Evolutionary conservation across 148 eudicot genomes (phyloP).

Genomic region (Vaccinium macrocarpon): DNA sequence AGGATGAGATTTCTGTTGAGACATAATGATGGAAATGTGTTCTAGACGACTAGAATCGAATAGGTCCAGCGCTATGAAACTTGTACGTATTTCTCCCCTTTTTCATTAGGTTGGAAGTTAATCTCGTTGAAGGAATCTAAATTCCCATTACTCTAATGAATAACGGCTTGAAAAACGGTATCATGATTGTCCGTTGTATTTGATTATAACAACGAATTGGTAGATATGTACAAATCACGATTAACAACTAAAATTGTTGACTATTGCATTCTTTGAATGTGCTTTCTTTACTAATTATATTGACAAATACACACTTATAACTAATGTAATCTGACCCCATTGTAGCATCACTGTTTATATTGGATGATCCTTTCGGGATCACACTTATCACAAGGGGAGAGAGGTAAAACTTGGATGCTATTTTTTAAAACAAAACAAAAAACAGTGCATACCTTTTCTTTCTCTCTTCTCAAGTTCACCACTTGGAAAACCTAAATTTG

Average conservation of each 20-base stretch:
- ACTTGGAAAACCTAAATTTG: background rate
- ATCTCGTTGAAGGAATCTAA: conserved; percentile 10
- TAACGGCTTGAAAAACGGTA: background rate
- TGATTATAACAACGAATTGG: background rate
- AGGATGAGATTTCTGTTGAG: background rate
- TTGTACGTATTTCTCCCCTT: background rate
- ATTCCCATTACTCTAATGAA: background rate
- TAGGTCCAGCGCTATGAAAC: background rate
- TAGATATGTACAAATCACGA: background rate
- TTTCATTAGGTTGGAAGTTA: background rate
- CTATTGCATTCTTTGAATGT: background rate
- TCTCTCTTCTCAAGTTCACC: background rate
- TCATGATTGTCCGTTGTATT: background rate
- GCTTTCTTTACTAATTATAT: background rate
- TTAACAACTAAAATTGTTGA: background rate
- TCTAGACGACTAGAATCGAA: background rate
- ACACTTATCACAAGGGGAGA: background rate
- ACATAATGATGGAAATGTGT: background rate
- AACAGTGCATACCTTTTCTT: background rate
- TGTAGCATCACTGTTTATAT: background rate
- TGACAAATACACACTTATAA: background rate
- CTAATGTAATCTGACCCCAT: background rate
- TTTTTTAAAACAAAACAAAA: background rate
- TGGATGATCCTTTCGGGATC: background rate
- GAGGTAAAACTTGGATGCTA: background rate